Percentiles rank a stretch among this genome's conserved stretches.
Evolutionary conservation across 139 green algal species (phyloP).

Genomic region (Tetraselmis chui): DNA sequence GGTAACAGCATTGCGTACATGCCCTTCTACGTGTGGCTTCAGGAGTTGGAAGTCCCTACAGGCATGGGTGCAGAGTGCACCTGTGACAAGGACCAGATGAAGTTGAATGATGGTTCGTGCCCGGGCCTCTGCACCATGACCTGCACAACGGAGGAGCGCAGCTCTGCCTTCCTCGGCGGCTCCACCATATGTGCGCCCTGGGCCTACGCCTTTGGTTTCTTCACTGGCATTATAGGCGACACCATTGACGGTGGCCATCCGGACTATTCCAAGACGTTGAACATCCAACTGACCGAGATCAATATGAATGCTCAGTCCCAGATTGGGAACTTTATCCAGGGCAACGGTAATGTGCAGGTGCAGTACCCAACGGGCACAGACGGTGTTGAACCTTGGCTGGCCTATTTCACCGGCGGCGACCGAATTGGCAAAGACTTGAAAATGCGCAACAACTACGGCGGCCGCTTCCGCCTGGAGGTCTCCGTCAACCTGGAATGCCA

Average conservation of each 20-base stretch:
- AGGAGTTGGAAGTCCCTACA: neutral
- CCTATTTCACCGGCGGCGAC: constrained; percentile 13
- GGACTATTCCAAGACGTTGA: neutral
- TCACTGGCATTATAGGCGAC: constrained; percentile 2
- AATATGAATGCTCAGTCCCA: neutral
- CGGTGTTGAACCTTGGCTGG: neutral
- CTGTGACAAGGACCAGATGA: neutral
- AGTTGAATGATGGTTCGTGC: neutral
- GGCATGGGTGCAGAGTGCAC: neutral
- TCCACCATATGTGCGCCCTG: constrained; percentile 8
- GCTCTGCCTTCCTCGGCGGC: neutral
- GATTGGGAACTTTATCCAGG: constrained; percentile 6
- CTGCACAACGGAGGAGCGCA: neutral
- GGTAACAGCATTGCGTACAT: neutral
- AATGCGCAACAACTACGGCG: constrained; percentile 9
- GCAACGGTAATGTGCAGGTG: neutral
- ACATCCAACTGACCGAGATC: neutral
- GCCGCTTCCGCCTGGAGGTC: constrained; percentile 6
- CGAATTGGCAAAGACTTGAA: too few species aligned
- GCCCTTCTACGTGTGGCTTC: neutral
- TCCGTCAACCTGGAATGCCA: constrained; percentile 5
- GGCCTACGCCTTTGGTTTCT: constrained; percentile 9
- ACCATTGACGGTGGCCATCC: neutral
- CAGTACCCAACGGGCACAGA: neutral
- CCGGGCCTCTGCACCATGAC: neutral